Percentiles rank a stretch among this genome's conserved stretches.
These are phyloP conservation scores for Trichocomaceae sp. DNA, from an alignment of 2,329 filamentous ascomycete genomes.

Conservation along the genomic window DNA sequence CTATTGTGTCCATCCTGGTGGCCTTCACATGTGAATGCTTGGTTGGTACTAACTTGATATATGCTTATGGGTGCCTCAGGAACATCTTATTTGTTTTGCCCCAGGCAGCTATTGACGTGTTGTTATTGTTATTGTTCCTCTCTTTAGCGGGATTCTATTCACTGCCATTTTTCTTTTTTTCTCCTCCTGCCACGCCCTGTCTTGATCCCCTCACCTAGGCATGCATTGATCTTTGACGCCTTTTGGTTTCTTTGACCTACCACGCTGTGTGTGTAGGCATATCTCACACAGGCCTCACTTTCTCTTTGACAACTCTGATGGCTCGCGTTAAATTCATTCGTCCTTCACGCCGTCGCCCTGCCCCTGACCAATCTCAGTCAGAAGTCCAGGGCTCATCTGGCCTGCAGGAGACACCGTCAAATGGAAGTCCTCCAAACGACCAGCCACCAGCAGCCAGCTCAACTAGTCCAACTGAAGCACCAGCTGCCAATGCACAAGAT, in stretches of 20 bases:
- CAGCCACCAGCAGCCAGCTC: neutral
- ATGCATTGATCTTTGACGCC: neutral
- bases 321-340: slow-evolving; percentile 2
- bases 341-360: neutral
- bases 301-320: neutral
- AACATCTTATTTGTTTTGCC: neutral
- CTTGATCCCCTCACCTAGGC: neutral
- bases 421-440: neutral
- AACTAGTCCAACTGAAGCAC: neutral
- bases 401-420: neutral
- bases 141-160: no score
- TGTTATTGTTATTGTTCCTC: no score
- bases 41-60: neutral
- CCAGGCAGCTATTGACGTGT: no score
- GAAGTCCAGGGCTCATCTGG: neutral
- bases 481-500: neutral
- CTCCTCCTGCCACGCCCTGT: neutral
- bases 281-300: no score
- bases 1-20: neutral
- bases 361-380: neutral
- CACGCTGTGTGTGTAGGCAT: neutral
- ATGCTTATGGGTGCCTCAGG: neutral
- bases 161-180: no score
- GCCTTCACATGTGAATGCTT: no score
- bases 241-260: neutral